A percentile compares a stretch with the other conserved stretches of the same genome.
Conservation (phyloP, 1,284 basidiomycete species). For the Trametes polyzona region DNA sequence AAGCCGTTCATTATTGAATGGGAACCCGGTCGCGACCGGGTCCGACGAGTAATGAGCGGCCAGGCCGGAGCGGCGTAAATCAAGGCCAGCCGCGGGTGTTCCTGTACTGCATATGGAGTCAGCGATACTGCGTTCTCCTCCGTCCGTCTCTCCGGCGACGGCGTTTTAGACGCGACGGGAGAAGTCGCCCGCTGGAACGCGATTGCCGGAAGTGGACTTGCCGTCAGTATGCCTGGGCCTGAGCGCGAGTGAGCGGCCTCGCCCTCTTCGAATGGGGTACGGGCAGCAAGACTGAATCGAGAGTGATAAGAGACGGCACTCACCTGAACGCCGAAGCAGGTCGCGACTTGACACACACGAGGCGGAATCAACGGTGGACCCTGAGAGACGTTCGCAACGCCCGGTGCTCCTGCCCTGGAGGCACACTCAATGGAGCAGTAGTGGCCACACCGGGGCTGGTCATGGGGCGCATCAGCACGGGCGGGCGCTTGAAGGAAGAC, state of each 20-base stretch:
- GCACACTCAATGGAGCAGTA: not conserved
- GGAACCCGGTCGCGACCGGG: conserved; percentile 4
- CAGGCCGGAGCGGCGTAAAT: not conserved
- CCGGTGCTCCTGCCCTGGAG: conserved; percentile 3
- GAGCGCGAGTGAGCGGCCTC: not conserved
- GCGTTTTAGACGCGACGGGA: not conserved
- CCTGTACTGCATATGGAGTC: not conserved
- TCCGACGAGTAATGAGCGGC: not conserved
- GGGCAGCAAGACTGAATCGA: not conserved
- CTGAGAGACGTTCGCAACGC: conserved; percentile 9
- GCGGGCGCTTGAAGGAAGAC: not conserved
- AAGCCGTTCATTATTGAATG: not conserved
- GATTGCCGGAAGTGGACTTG: not conserved
- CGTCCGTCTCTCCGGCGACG: not conserved
- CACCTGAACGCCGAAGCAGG: conserved; percentile 6
- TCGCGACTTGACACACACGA: conserved; percentile 9
- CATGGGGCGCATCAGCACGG: conserved; percentile 8
- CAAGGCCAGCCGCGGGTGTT: not conserved
- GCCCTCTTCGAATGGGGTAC: not conserved
- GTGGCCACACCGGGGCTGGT: conserved; percentile 4
- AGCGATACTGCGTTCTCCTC: not conserved
- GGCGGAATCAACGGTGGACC: conserved; percentile 7
- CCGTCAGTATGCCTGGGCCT: not conserved
- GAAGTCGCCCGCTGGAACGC: not conserved
- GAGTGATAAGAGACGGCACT: not conserved